Conservation (phyloP, 768 basidiomycete species). For the Kwoniella heveanensis region DNA sequence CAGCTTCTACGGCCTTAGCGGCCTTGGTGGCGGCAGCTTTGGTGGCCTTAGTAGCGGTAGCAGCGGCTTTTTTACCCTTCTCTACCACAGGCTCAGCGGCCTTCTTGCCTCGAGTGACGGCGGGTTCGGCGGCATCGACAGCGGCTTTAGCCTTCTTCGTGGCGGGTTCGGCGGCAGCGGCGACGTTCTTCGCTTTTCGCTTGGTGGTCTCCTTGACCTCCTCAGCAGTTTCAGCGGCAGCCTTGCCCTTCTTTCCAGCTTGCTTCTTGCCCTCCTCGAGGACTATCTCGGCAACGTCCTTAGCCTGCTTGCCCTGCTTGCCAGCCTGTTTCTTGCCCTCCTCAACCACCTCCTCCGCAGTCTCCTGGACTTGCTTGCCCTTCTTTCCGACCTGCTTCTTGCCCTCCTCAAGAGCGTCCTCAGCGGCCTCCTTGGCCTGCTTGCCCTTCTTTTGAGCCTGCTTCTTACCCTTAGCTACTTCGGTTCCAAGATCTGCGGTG, state of each 20-base stretch:
- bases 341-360: constrained; percentile 13
- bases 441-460: constrained; percentile 36
- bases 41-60: constrained; percentile 34
- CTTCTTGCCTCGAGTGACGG: constrained; percentile 1
- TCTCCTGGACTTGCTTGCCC: constrained; percentile 18
- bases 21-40: constrained; percentile 33
- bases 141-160: constrained; percentile 31
- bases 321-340: constrained; percentile 20
- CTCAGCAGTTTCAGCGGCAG: constrained; percentile 13
- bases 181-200: constrained; percentile 25
- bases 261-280: constrained; percentile 26
- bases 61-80: constrained; percentile 24
- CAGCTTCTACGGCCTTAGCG: constrained; percentile 30
- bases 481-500: constrained; percentile 26
- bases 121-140: constrained; percentile 18
- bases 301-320: constrained; percentile 30
- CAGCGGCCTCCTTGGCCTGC: constrained; percentile 24
- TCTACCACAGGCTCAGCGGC: constrained; percentile 19
- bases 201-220: constrained; percentile 23
- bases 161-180: constrained; percentile 19
- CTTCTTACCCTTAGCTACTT: constrained; percentile 26
- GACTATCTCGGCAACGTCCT: constrained; percentile 13
- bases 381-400: constrained; percentile 30
- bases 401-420: constrained; percentile 19
- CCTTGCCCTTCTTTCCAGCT: constrained; percentile 24